Conservation (phyloP, 2,329 filamentous ascomycete species). For the Colletotrichum limetticola region DNA sequence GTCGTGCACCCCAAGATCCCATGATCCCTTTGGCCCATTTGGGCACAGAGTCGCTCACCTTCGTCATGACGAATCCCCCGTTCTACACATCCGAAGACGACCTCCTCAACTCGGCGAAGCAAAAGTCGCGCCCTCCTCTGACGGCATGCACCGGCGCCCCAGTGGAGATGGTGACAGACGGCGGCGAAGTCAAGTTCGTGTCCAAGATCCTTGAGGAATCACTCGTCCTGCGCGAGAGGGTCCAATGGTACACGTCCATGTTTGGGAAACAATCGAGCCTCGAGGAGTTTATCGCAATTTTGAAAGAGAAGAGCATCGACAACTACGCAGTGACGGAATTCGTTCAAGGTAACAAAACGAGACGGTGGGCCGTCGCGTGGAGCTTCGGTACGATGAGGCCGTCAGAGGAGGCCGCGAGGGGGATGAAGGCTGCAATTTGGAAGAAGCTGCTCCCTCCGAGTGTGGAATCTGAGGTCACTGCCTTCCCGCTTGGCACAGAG, state of each 20-base stretch:
- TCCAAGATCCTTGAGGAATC: conserved; percentile 77
- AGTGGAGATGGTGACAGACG: conserved; percentile 85
- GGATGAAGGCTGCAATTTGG: conserved; percentile 50
- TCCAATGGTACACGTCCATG: conserved; percentile 94
- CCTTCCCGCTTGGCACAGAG: conserved; percentile 56
- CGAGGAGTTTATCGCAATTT: conserved; percentile 68
- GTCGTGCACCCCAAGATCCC: conserved; percentile 58
- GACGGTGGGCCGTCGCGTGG: conserved; percentile 90
- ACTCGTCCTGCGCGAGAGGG: conserved; percentile 63
- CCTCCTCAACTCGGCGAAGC: conserved; percentile 70
- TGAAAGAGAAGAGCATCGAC: conserved; percentile 65
- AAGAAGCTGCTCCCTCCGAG: conserved; percentile 56
- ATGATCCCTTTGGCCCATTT: conserved; percentile 74
- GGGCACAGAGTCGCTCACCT: conserved; percentile 69
- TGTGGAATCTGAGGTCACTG: conserved; percentile 53
- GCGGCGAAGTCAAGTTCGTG: conserved; percentile 83
- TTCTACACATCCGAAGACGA: conserved; percentile 86
- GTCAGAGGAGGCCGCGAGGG: conserved; percentile 55
- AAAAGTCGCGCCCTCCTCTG: conserved; percentile 75
- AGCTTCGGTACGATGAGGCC: conserved; percentile 79
- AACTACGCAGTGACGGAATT: conserved; percentile 90
- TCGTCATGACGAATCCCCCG: conserved; percentile 93
- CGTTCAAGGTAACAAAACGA: conserved; percentile 80
- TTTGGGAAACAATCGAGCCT: conserved; percentile 82
- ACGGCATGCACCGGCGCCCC: conserved; percentile 81